Evolutionary conservation across 2,329 filamentous ascomycete species (phyloP).

Genomic region (Mycosphaerelloides madeirae): DNA sequence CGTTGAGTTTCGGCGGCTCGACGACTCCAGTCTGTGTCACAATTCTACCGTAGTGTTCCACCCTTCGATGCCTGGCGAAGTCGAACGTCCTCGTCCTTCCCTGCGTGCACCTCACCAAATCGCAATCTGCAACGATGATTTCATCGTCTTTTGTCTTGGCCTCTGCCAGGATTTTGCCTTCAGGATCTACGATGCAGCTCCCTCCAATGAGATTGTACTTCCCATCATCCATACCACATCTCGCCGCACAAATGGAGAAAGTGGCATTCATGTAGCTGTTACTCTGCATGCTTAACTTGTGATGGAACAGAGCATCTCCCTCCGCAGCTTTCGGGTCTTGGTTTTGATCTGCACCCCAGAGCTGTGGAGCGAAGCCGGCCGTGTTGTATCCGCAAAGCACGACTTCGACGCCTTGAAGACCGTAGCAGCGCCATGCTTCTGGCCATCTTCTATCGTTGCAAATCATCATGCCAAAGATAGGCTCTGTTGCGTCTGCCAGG

Average conservation of each 20-base stretch:
- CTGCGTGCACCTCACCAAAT: conserved; percentile 42
- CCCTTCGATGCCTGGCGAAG: conserved; percentile 39
- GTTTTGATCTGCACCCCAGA: not conserved
- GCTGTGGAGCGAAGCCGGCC: conserved; percentile 44
- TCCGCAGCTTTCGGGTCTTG: conserved; percentile 37
- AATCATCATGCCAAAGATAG: conserved; percentile 51
- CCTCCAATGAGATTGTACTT: conserved; percentile 45
- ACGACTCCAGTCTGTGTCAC: conserved; percentile 27
- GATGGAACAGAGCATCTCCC: conserved; percentile 47
- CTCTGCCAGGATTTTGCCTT: conserved; percentile 46
- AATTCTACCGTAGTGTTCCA: conserved; percentile 39
- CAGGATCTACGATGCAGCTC: conserved; percentile 44
- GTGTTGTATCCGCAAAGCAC: conserved; percentile 51
- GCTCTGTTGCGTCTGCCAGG: conserved; percentile 37
- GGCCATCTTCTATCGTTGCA: conserved; percentile 54
- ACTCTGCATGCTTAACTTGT: conserved; percentile 47
- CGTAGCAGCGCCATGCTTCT: conserved; percentile 49
- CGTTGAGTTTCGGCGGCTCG: conserved; percentile 1
- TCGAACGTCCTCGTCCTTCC: conserved; percentile 43
- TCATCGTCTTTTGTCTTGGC: conserved; percentile 45
- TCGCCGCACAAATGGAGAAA: conserved; percentile 47
- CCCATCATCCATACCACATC: conserved; percentile 48
- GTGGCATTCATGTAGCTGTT: conserved; percentile 50
- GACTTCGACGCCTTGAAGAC: conserved; percentile 47
- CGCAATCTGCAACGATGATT: conserved; percentile 46